These are phyloP conservation scores for Aspergillus ostianus DNA, from an alignment of 495 filamentous ascomycete genomes.

Conservation along the genomic window DNA sequence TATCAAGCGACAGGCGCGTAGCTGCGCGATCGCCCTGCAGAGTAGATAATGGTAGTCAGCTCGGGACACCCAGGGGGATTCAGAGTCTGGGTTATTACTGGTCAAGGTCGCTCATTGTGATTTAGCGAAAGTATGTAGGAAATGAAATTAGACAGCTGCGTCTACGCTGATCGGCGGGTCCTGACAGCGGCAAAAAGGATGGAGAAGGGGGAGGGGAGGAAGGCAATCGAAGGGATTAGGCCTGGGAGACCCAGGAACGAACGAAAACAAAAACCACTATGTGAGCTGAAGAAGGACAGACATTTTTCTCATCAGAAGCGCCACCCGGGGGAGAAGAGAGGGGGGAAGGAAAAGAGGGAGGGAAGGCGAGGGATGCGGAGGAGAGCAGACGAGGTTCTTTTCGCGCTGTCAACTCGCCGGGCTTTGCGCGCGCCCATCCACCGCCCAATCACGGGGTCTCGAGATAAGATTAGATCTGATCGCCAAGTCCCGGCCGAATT, in stretches of 20 bases:
- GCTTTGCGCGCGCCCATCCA: no score
- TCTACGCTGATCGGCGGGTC: slow-evolving; percentile 20
- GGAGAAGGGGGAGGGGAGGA: slow-evolving; percentile 8
- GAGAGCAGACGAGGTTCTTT: slow-evolving; percentile 5
- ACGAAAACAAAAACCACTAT: slow-evolving; percentile 19
- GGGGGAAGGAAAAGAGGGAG: background rate
- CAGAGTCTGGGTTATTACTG: slow-evolving; percentile 49
- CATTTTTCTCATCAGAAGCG: slow-evolving; percentile 21
- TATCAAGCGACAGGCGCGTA: slow-evolving; percentile 93
- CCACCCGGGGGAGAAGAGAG: slow-evolving; percentile 3
- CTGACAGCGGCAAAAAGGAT: slow-evolving; percentile 10
- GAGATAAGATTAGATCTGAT: slow-evolving; percentile 50
- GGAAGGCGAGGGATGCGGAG: background rate
- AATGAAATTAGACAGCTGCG: slow-evolving; percentile 10
- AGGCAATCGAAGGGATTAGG: background rate
- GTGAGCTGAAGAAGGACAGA: slow-evolving; percentile 20
- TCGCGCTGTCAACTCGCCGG: slow-evolving; percentile 8
- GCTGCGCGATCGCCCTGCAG: slow-evolving; percentile 84
- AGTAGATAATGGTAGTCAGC: slow-evolving; percentile 19
- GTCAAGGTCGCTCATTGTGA: slow-evolving; percentile 82
- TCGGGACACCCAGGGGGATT: background rate
- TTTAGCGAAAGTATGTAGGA: slow-evolving; percentile 8
- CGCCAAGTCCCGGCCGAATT: slow-evolving; percentile 27
- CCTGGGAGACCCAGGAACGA: slow-evolving; percentile 4
- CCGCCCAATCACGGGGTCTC: slow-evolving; percentile 33